A percentile compares a stretch with the other conserved stretches of the same genome.
phyloP scores from a whole-genome alignment of 257 asterid species.

The Ilex aquifolium region DNA sequence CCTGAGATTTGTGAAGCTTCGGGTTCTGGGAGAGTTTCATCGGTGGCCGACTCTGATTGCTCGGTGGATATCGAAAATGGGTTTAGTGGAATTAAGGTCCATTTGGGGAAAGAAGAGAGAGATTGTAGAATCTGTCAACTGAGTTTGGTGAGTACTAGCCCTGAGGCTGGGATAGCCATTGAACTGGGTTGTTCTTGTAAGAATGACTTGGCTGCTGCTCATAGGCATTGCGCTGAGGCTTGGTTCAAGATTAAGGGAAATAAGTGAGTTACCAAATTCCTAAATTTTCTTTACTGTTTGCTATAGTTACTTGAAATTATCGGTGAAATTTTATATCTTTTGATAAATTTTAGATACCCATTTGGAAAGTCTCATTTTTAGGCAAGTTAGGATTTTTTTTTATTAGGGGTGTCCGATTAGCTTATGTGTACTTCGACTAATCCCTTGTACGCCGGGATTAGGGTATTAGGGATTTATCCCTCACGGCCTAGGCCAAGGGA shows the following conservation, averaged over 20 bases:
- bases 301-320: not conserved
- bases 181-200: slow-evolving; percentile 85
- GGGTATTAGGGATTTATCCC: too few relatives aligned
- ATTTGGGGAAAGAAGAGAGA: slow-evolving; percentile 35
- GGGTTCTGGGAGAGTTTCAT: slow-evolving; percentile 42
- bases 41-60: slow-evolving; percentile 33
- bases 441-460: too few relatives aligned
- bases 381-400: too few relatives aligned
- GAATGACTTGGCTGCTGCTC: slow-evolving; percentile 84
- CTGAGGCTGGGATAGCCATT: slow-evolving; percentile 64
- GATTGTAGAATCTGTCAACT: slow-evolving; percentile 85
- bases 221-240: slow-evolving; percentile 81
- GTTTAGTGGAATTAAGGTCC: slow-evolving; percentile 23
- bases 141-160: slow-evolving; percentile 52
- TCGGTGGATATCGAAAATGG: slow-evolving; percentile 28
- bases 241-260: slow-evolving; percentile 97
- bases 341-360: too few relatives aligned
- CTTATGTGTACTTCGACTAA: too few relatives aligned
- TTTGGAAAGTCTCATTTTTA: too few relatives aligned
- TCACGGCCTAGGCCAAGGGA: too few relatives aligned
- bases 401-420: too few relatives aligned
- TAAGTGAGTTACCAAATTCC: slow-evolving; percentile 39
- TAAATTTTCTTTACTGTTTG: too few relatives aligned
- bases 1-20: slow-evolving; percentile 34
- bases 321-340: too few relatives aligned